Evolutionary conservation across 768 basidiomycete genomes (phyloP), one percentile per base, ranked within the genome.

Genomic region (Trametes sanguinea): DNA sequence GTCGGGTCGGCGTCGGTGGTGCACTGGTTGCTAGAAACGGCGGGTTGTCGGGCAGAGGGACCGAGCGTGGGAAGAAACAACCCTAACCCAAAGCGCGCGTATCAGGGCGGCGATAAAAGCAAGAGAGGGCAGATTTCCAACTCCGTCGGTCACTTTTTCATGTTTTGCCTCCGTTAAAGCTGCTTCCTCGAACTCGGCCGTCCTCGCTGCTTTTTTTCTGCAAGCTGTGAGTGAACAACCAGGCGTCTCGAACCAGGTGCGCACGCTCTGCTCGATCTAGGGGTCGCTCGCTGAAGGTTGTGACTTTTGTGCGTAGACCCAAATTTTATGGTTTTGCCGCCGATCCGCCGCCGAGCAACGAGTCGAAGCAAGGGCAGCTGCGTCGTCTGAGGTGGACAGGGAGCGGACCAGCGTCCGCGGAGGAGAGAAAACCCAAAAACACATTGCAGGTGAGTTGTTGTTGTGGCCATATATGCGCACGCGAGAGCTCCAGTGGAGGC

Each of bases 301-400:
- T 33, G 8, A n/a, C 37, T 40, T 27, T 17, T 16, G 13, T 33
- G 32, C n/a, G 45, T 46, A 63, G 63, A 47, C 58, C 58, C 60
- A 65, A 65, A 50, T 63, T 71, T 63, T 66, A 68, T 69, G 68
- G 66, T 71, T 69, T 68, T 66, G 57, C 70, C 68, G 64, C 67
- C 64, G 60, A 63, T 67, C 60, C 67, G 67, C 70, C 66, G 63
- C 65, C 65, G 61, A 68, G 55, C 48, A n/a, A 54, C 43, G 67
- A 61, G 65, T 61, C 58, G 52, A 71, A 67, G 57, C 57, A 65
- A 57, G 64, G 61, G 65, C 48, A 50, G 48, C 65, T 64, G 69
- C 62, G 58, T 67, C 64, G 61, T 68, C 64, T 65, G 51, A 58
- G 60, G 67, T 57, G 62, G 56, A 54, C 52, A 53, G 62, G 63